Percentiles rank a stretch among this genome's conserved stretches.
These are phyloP conservation scores for Prunus mongolica DNA, from an alignment of 306 rosid species.

Conservation along the genomic window DNA sequence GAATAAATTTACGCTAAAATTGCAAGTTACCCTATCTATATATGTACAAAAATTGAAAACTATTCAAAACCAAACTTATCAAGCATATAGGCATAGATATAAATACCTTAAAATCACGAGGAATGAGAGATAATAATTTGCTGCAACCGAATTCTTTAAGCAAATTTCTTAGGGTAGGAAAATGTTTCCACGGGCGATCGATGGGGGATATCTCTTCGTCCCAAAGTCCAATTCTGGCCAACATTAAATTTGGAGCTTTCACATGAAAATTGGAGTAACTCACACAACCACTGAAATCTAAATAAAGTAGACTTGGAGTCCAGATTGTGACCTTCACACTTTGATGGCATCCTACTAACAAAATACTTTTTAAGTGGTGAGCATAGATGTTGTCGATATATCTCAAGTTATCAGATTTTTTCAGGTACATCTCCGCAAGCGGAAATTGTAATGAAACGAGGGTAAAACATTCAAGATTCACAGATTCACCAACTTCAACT, in stretches of 20 bases:
- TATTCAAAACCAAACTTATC: too few relatives aligned
- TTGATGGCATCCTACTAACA: background rate
- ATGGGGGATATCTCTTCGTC: background rate
- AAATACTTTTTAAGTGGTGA: background rate
- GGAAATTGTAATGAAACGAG: background rate
- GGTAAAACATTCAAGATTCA: background rate
- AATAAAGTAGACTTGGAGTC: background rate
- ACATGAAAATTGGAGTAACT: background rate
- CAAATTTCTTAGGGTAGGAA: background rate
- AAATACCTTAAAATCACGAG: too few relatives aligned
- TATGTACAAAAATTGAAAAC: too few relatives aligned
- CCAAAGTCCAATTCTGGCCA: background rate
- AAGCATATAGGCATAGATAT: too few relatives aligned
- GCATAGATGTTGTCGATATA: background rate
- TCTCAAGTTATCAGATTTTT: background rate
- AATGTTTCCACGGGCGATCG: background rate
- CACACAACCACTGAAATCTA: background rate
- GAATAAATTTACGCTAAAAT: too few relatives aligned
- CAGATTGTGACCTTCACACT: background rate
- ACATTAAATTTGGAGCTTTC: background rate
- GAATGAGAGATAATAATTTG: background rate
- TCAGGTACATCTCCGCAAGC: background rate
- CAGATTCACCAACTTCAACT: background rate
- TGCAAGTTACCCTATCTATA: too few relatives aligned
- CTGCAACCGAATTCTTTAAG: background rate